A percentile compares a stretch with the other conserved stretches of the same genome.
Conservation (phyloP, 805 yeast genomes). For the Tetrapisispora pingtungensis region DNA sequence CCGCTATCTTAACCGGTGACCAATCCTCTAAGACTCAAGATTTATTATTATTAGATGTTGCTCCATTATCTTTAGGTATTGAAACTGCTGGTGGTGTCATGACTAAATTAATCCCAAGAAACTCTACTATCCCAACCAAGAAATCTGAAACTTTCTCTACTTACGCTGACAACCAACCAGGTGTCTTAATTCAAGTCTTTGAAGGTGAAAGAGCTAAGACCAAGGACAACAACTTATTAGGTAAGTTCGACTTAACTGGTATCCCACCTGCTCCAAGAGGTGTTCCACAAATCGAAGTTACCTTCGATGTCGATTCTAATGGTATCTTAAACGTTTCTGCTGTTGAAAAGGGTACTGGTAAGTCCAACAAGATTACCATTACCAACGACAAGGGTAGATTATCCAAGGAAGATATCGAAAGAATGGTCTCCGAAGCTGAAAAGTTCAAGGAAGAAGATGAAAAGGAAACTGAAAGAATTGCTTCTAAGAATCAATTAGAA, state of each 20-base stretch:
- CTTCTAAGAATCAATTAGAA: constrained; percentile 92
- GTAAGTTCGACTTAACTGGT: constrained; percentile 94
- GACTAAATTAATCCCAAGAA: constrained; percentile 98
- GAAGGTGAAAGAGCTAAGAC: constrained; percentile 99
- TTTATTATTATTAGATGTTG: constrained; percentile 92
- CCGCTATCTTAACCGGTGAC: constrained; percentile 96
- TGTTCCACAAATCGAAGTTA: constrained; percentile 96
- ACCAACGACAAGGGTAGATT: constrained; percentile 99
- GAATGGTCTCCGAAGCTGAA: constrained; percentile 97
- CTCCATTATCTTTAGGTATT: constrained; percentile 97
- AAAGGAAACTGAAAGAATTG: constrained; percentile 85
- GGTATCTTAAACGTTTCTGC: constrained; percentile 97
- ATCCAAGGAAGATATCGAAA: constrained; percentile 94
- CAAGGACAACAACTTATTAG: constrained; percentile 92
- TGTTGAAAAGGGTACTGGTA: constrained; percentile 98
- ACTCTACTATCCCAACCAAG: constrained; percentile 97
- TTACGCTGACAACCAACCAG: constrained; percentile 98
- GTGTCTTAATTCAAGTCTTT: constrained; percentile 95
- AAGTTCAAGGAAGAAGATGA: constrained; percentile 96
- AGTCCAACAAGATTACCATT: constrained; percentile 91
- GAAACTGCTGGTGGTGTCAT: constrained; percentile 99
- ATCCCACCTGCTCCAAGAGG: constrained; percentile 99
- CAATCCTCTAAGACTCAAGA: constrained; percentile 97
- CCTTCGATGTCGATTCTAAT: constrained; percentile 93
- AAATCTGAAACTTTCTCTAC: constrained; percentile 97